Evolutionary conservation across 805 yeast genomes (phyloP), one percentile per base, ranked within the genome.

Genomic region (Grigorovia yakushimaensis): DNA sequence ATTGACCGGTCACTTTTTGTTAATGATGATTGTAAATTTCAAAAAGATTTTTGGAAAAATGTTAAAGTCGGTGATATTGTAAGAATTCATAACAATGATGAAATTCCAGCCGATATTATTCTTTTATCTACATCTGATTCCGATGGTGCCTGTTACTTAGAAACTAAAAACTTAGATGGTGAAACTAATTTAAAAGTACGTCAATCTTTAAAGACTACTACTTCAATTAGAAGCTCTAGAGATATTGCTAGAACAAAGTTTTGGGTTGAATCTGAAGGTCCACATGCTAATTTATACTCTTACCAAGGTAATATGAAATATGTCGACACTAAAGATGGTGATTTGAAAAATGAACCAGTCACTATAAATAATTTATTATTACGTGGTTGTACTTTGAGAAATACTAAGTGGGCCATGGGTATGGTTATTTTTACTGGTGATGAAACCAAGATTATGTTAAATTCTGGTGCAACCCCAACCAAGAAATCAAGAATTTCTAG

Each of bases 391-490:
- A 72, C 77, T n/a, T 67, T 85, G 47, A 74, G 93, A 67, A 85
- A 85, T 59, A 84, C 93, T 1, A 82, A 81, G 63, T 85, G 93
- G 93, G 88, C 77, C 21, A 73, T 84, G 60, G 93, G 93, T 48
- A 57, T 84, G 23, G 93, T 84, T 17, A 70, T 77, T 2, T 84
- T 81, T 65, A 84, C 93, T 4, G 94, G 94, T 59, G 73, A 72
- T 42, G 93, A 85, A 53, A 77, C 94, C 3, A 85, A 85, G 57
- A 84, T 84, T 58, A 84, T 84, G 88, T 67, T 84, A 51, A 85
- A 85, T 63, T 73, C 91, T 2, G 93, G 93, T 60, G 69, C 75
- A 18, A 85, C 93, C 1, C 93, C 93, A 42, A 75, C 89, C 5
- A 85, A 85, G 57, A 77, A 73, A 54, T 83, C 91, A 1, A 74